Evolutionary conservation across 305 asterid genomes (phyloP).

Genomic region (Fraxinus ornus): DNA sequence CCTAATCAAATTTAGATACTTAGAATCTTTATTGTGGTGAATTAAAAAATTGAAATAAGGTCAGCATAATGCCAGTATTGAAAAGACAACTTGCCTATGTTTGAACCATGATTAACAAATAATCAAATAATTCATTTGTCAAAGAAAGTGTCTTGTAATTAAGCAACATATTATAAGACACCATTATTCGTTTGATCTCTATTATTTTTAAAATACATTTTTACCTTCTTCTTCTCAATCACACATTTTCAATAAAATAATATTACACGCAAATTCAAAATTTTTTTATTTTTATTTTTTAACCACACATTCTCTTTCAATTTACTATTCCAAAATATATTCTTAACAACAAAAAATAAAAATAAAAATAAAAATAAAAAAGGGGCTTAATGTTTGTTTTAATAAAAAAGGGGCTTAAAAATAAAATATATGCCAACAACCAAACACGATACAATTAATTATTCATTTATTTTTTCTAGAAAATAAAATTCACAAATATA

Average conservation of each 20-base stretch:
- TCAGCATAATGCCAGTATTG: not conserved
- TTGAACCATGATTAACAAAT: conserved; percentile 12
- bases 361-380: too few relatives aligned
- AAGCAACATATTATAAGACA: conserved; percentile 27
- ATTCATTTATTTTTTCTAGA: not conserved
- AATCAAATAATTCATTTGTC: conserved; percentile 7
- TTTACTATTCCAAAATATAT: too few relatives aligned
- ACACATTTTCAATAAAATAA: too few relatives aligned
- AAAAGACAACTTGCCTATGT: conserved; percentile 12
- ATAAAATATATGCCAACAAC: conserved; percentile 21
- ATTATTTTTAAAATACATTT: too few relatives aligned
- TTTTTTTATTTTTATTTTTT: too few relatives aligned
- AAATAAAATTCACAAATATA: not conserved
- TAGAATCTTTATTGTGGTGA: not conserved
- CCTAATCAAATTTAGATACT: not conserved
- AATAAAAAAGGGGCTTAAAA: too few relatives aligned
- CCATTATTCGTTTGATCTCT: not conserved
- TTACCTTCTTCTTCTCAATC: too few relatives aligned
- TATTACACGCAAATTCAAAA: too few relatives aligned
- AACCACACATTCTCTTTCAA: too few relatives aligned
- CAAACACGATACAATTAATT: conserved; percentile 2
- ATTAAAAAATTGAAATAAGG: conserved; percentile 3
- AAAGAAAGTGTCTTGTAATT: not conserved
- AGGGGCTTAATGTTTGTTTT: too few relatives aligned
- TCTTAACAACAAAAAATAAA: too few relatives aligned